phyloP scores from a whole-genome alignment of 192 early-diverging fungal species.

The Rhizophagus clarus region DNA sequence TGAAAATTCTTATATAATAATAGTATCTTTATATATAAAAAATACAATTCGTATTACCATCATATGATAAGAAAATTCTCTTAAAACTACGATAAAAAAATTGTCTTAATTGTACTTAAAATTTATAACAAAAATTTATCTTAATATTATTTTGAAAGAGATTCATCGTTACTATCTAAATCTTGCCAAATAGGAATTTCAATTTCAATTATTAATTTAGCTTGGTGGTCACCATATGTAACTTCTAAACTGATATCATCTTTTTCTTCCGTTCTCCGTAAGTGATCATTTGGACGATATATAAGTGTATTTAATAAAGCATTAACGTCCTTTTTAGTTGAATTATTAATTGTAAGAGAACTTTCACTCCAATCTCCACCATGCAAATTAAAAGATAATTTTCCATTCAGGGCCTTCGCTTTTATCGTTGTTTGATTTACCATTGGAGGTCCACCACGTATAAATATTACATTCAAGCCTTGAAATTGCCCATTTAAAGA shows the following conservation, averaged over 20 bases:
- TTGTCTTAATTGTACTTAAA: too few species aligned
- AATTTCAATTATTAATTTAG: constrained; percentile 1
- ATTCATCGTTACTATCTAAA: background rate
- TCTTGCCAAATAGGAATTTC: background rate
- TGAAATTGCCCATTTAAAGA: constrained; percentile 36
- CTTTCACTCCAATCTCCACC: constrained; percentile 32
- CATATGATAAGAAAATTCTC: too few species aligned
- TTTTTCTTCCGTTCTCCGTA: constrained; percentile 32
- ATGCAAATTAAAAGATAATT: constrained; percentile 26
- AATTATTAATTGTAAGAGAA: constrained; percentile 21
- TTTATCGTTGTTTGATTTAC: constrained; percentile 28
- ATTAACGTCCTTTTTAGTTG: constrained; percentile 38
- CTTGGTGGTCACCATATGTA: background rate
- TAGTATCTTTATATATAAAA: too few species aligned
- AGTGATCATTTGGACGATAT: constrained; percentile 33
- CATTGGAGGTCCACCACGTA: constrained; percentile 44
- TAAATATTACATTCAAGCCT: constrained; percentile 52
- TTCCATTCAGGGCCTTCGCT: constrained; percentile 28
- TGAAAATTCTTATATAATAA: too few species aligned
- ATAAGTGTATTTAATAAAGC: constrained; percentile 33
- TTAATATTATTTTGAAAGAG: too few species aligned
- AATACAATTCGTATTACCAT: too few species aligned
- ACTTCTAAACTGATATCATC: constrained; percentile 1
- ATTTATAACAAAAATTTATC: too few species aligned
- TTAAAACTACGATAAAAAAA: too few species aligned